A percentile compares a stretch with the other conserved stretches of the same genome.
These are phyloP conservation scores for Avena sativa DNA, from an alignment of 176 grass and related monocot species.

Conservation along the genomic window DNA sequence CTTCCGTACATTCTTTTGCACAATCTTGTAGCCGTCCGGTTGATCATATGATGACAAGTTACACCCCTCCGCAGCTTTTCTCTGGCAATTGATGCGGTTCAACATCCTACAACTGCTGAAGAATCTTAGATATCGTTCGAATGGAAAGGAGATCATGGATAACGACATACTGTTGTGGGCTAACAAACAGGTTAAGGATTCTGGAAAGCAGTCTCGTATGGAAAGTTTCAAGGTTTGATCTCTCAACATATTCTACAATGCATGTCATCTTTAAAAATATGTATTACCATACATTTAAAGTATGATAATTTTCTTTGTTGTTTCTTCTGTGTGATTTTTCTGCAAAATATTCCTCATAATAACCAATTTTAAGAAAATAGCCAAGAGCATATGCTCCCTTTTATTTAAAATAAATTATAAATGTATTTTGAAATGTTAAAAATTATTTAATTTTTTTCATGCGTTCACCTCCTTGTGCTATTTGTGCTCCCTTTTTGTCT, in stretches of 20 bases:
- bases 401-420: too few species aligned
- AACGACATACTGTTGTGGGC: conserved; percentile 75
- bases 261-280: conserved; percentile 7
- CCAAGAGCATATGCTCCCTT: too few species aligned
- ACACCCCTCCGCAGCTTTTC: conserved; percentile 58
- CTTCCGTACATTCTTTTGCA: conserved; percentile 11
- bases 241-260: conserved; percentile 33
- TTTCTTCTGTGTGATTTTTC: conserved; percentile 18
- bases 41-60: conserved; percentile 12
- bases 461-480: too few species aligned
- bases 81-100: conserved; percentile 86
- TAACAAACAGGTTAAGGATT: conserved; percentile 69
- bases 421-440: too few species aligned
- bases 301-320: conserved; percentile 2
- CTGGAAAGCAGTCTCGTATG: conserved; percentile 61
- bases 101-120: conserved; percentile 81
- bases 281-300: background rate
- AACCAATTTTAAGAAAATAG: background rate
- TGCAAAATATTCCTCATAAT: background rate
- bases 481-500: too few species aligned
- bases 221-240: conserved; percentile 73
- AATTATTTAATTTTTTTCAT: too few species aligned
- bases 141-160: conserved; percentile 71
- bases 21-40: background rate
- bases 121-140: conserved; percentile 70